A percentile compares a stretch with the other conserved stretches of the same genome.
Evolutionary conservation across 2,329 filamentous ascomycete species (phyloP).

Genomic region (Orbilia quercus): DNA sequence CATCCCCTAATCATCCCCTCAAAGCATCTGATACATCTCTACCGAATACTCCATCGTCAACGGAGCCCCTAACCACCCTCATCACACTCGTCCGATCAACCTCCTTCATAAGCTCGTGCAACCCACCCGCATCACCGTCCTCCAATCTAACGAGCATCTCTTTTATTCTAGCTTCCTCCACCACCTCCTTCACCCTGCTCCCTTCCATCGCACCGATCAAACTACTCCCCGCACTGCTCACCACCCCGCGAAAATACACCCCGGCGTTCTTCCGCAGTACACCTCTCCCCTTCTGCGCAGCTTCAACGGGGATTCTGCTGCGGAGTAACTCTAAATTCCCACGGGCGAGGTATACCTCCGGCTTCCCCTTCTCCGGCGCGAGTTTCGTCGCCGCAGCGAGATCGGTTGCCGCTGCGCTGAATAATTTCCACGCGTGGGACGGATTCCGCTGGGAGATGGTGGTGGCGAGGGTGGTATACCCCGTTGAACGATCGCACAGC

Average conservation of each 20-base stretch:
- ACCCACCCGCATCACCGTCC: slow-evolving; percentile 40
- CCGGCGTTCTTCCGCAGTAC: slow-evolving; percentile 58
- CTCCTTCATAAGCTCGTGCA: slow-evolving; percentile 23
- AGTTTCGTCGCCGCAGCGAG: slow-evolving; percentile 56
- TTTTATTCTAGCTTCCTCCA: slow-evolving; percentile 58
- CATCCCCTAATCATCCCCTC: neutral
- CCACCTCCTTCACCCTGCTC: slow-evolving; percentile 49
- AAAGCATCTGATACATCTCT: slow-evolving; percentile 54
- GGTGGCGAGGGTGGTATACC: slow-evolving; percentile 25
- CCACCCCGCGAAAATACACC: slow-evolving; percentile 58
- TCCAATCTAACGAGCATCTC: slow-evolving; percentile 57
- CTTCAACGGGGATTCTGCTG: slow-evolving; percentile 48
- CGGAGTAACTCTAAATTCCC: slow-evolving; percentile 59
- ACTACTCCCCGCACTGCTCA: slow-evolving; percentile 15
- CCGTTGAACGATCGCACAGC: slow-evolving; percentile 52
- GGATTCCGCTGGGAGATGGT: slow-evolving; percentile 5
- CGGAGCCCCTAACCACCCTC: slow-evolving; percentile 54
- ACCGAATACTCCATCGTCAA: slow-evolving; percentile 60
- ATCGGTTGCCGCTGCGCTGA: slow-evolving; percentile 47
- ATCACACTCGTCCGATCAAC: slow-evolving; percentile 22
- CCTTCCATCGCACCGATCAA: slow-evolving; percentile 48
- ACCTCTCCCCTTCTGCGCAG: slow-evolving; percentile 37
- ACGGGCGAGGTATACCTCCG: slow-evolving; percentile 58
- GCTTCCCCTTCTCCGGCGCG: slow-evolving; percentile 50
- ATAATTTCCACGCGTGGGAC: slow-evolving; percentile 55